Evolutionary conservation across 225 moss, liverwort and hornwort genomes (phyloP).

Genomic region (Takakia lepidozioides): DNA sequence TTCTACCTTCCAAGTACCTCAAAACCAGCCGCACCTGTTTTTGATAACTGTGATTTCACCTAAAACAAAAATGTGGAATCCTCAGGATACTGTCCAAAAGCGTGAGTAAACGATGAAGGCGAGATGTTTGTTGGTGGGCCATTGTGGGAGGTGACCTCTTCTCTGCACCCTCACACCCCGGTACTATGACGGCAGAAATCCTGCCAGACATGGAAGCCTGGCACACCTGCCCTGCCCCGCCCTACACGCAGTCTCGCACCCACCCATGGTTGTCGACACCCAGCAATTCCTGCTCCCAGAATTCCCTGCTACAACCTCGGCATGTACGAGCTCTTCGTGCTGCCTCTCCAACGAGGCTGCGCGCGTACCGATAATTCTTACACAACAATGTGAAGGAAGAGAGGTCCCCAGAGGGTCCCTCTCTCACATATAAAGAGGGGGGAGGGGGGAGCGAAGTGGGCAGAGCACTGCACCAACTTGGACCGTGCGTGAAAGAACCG

Average conservation of each 20-base stretch:
- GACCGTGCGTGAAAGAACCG: too few species aligned
- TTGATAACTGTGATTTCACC: slow-evolving; percentile 1
- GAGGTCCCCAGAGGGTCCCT: too few species aligned
- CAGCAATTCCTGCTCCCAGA: too few species aligned
- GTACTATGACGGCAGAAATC: slow-evolving; percentile 16
- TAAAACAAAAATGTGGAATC: background rate
- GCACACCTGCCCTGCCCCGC: slow-evolving; percentile 10
- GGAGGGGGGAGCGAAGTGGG: too few species aligned
- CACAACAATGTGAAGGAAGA: too few species aligned
- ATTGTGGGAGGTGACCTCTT: slow-evolving; percentile 37
- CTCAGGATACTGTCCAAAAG: slow-evolving; percentile 86
- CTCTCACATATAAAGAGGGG: too few species aligned
- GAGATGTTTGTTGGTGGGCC: slow-evolving; percentile 97
- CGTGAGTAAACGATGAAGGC: slow-evolving; percentile 87
- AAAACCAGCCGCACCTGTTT: background rate
- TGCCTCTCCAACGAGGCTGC: too few species aligned
- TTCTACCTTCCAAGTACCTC: background rate
- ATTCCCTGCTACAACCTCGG: too few species aligned
- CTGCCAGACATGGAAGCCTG: slow-evolving; percentile 20
- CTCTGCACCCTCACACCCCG: slow-evolving; percentile 18
- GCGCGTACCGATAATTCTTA: too few species aligned
- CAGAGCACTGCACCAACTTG: too few species aligned
- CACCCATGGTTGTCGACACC: slow-evolving; percentile 11
- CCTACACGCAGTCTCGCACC: slow-evolving; percentile 11
- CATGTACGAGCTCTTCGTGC: too few species aligned